Conservation (phyloP, 2,329 filamentous ascomycete species). For the Xylaria sp. region DNA sequence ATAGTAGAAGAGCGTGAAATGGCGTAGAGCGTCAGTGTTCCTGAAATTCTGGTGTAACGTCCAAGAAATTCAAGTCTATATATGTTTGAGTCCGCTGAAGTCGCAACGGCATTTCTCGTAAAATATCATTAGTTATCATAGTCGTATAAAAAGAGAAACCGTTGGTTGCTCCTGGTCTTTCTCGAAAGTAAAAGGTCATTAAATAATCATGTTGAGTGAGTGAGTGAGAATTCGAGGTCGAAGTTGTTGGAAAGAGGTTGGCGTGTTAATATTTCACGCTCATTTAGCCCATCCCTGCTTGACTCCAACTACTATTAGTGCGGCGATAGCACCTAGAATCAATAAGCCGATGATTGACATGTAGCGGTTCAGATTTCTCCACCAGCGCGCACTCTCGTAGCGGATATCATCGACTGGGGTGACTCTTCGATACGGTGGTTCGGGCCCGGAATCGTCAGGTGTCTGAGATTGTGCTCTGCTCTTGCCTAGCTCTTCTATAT, state of each 20-base stretch:
- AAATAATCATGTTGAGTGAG: conserved; percentile 24
- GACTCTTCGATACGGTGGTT: conserved; percentile 49
- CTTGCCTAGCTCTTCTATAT: conserved; percentile 62
- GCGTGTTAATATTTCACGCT: conserved; percentile 17
- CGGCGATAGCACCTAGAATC: conserved; percentile 63
- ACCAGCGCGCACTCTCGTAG: conserved; percentile 67
- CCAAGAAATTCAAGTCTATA: conserved; percentile 16
- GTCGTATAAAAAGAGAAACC: conserved; percentile 32
- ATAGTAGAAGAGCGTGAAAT: conserved; percentile 16
- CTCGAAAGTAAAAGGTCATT: conserved; percentile 26
- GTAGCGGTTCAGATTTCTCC: conserved; percentile 68
- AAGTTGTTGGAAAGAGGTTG: conserved; percentile 14
- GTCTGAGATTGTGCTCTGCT: conserved; percentile 56
- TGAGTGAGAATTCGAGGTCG: conserved; percentile 21
- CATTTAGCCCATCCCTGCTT: conserved; percentile 59
- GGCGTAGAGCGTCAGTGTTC: conserved; percentile 25
- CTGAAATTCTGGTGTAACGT: conserved; percentile 3
- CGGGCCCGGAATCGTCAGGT: conserved; percentile 47
- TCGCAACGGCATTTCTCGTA: conserved; percentile 36
- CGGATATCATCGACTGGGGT: conserved; percentile 57
- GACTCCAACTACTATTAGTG: conserved; percentile 64
- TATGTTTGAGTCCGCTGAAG: conserved; percentile 26
- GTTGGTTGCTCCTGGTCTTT: conserved; percentile 17
- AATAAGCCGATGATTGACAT: conserved; percentile 68
- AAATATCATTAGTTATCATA: conserved; percentile 38